phyloP scores from a whole-genome alignment of 805 yeast genomes.

The Myxozyma geophila region DNA sequence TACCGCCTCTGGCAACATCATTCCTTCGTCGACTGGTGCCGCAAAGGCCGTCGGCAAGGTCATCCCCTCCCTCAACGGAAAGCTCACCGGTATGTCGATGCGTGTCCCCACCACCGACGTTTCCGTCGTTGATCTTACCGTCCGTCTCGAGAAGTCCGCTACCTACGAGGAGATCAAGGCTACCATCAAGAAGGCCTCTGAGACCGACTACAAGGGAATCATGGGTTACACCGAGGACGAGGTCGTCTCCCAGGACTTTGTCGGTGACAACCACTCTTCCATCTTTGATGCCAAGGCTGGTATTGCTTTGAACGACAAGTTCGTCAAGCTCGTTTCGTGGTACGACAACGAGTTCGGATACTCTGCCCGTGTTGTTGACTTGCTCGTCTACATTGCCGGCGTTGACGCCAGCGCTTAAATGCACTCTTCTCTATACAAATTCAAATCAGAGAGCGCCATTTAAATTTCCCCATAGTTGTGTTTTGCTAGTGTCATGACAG shows the following conservation, averaged over 20 bases:
- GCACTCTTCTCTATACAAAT: background rate
- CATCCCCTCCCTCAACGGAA: conserved; percentile 86
- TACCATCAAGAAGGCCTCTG: conserved; percentile 74
- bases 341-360: conserved; percentile 96
- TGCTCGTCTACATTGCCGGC: conserved; percentile 79
- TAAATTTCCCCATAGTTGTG: background rate
- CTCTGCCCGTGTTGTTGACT: conserved; percentile 94
- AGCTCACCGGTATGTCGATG: conserved; percentile 91
- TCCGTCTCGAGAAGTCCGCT: conserved; percentile 74
- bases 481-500: background rate
- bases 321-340: conserved; percentile 92
- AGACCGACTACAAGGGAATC: conserved; percentile 78
- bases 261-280: conserved; percentile 81
- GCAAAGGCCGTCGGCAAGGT: conserved; percentile 98
- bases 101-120: conserved; percentile 95
- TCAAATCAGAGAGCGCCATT: background rate
- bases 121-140: conserved; percentile 91
- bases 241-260: conserved; percentile 89
- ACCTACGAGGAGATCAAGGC: conserved; percentile 83
- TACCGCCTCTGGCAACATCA: conserved; percentile 93
- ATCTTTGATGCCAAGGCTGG: conserved; percentile 93
- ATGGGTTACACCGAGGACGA: conserved; percentile 91
- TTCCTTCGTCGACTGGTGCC: conserved; percentile 96
- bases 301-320: conserved; percentile 81
- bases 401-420: conserved; percentile 42